phyloP scores from a whole-genome alignment of 495 filamentous ascomycete species.

The Aspergillus incahuasiensis region DNA sequence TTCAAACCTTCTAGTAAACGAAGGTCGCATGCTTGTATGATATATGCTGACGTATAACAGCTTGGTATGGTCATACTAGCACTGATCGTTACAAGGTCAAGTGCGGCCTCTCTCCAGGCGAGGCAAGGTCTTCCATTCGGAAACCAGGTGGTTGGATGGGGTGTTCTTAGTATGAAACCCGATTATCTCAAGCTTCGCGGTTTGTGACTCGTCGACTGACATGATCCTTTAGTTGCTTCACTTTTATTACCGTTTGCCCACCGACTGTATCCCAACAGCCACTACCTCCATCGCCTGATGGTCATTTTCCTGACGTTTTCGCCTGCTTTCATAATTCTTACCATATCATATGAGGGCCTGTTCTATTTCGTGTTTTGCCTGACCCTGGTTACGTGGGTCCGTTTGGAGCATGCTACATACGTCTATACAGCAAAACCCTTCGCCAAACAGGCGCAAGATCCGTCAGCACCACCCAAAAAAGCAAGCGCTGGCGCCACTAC shows the following conservation, averaged over 20 bases:
- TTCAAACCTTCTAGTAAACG: too few relatives aligned
- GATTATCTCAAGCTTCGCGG: background rate
- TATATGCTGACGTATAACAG: constrained; percentile 24
- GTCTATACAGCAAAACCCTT: constrained; percentile 39
- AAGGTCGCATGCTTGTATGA: background rate
- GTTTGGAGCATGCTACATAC: constrained; percentile 78
- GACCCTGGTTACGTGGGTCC: constrained; percentile 83
- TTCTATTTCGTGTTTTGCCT: constrained; percentile 91
- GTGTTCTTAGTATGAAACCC: constrained; percentile 62
- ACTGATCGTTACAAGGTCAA: constrained; percentile 81
- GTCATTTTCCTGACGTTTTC: constrained; percentile 92
- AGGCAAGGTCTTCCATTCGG: constrained; percentile 84
- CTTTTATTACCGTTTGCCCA: constrained; percentile 78
- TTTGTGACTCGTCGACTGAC: constrained; percentile 5
- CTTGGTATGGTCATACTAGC: constrained; percentile 80
- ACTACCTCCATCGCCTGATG: constrained; percentile 86
- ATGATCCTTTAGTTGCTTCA: constrained; percentile 54
- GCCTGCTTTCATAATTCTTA: constrained; percentile 91
- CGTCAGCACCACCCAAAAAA: constrained; percentile 17
- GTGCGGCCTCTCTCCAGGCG: constrained; percentile 74
- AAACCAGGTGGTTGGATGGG: constrained; percentile 85
- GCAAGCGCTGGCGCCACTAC: constrained; percentile 27
- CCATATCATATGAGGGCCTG: constrained; percentile 94
- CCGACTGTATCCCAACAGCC: constrained; percentile 71
- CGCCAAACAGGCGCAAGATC: constrained; percentile 22